Conservation (phyloP, 352 stramenopile genomes). For the Pythium coloratum region DNA sequence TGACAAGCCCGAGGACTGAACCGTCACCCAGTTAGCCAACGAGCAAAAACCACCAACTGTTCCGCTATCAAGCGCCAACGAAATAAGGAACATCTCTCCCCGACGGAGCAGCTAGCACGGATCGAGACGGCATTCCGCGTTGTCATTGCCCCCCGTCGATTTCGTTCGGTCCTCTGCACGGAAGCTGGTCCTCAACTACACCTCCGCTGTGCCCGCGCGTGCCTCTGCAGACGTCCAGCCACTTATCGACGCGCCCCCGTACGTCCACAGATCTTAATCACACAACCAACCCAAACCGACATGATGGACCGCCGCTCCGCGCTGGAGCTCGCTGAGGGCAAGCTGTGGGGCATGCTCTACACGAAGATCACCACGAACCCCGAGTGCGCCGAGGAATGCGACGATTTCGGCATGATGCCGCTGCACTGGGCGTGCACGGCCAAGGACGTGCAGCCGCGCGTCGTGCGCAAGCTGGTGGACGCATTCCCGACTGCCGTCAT, state of each 20-base stretch:
- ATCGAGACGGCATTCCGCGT: neutral
- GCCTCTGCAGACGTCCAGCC: neutral
- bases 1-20: slow-evolving; percentile 2
- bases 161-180: neutral
- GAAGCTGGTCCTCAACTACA: neutral
- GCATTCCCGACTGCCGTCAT: slow-evolving; percentile 47
- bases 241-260: neutral
- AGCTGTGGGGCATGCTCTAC: slow-evolving; percentile 66
- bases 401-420: slow-evolving; percentile 88
- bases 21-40: slow-evolving; percentile 6
- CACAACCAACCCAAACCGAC: neutral
- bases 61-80: neutral
- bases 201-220: neutral
- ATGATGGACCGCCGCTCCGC: slow-evolving; percentile 35
- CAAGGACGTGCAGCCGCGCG: slow-evolving; percentile 57
- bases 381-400: slow-evolving; percentile 64
- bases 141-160: neutral
- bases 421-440: slow-evolving; percentile 86
- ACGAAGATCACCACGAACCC: slow-evolving; percentile 50
- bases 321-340: slow-evolving; percentile 73
- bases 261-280: neutral
- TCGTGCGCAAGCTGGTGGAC: slow-evolving; percentile 69
- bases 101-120: neutral
- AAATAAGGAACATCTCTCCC: slow-evolving; percentile 9
- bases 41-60: slow-evolving; percentile 7